A percentile compares a stretch with the other conserved stretches of the same genome.
Evolutionary conservation across 1,284 basidiomycete genomes (phyloP).

Genomic region (Tilletia indica): DNA sequence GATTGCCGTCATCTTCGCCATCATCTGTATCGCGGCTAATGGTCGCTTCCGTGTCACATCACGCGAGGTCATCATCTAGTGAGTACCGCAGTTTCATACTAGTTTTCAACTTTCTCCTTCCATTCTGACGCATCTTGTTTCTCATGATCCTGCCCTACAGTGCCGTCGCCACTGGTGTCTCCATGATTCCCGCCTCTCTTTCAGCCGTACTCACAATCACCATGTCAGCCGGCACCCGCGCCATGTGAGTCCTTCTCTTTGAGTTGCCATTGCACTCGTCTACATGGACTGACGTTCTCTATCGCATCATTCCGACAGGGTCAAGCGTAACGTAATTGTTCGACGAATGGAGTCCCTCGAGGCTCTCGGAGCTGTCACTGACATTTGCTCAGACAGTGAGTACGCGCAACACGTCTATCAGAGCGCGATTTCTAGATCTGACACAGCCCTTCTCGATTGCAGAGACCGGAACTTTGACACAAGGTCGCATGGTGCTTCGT

Average conservation of each 20-base stretch:
- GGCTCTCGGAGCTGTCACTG: conserved; percentile 52
- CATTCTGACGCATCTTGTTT: background rate
- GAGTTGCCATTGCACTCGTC: too few relatives aligned
- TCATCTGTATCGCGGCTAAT: conserved; percentile 57
- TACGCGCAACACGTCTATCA: background rate
- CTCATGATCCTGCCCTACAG: conserved; percentile 32
- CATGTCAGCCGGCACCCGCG: conserved; percentile 62
- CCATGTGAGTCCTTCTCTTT: conserved; percentile 58
- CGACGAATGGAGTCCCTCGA: conserved; percentile 58
- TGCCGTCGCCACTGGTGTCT: conserved; percentile 61
- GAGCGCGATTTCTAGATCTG: background rate
- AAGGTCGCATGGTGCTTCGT: conserved; percentile 53
- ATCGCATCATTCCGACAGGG: background rate
- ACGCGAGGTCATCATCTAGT: conserved; percentile 55
- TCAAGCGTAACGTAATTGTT: conserved; percentile 61
- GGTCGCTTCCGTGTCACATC: conserved; percentile 40
- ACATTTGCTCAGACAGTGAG: conserved; percentile 52
- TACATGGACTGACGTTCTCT: too few relatives aligned
- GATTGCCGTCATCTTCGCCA: conserved; percentile 54
- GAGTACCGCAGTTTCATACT: conserved; percentile 4
- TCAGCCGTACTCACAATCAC: conserved; percentile 56
- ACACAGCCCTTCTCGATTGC: background rate
- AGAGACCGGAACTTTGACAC: conserved; percentile 54
- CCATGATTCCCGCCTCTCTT: conserved; percentile 61
- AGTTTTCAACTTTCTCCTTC: conserved; percentile 20